Percentiles rank a stretch among this genome's conserved stretches.
phyloP scores from a whole-genome alignment of 2,329 filamentous ascomycete species.

The Exophiala phaeomuriformis region DNA sequence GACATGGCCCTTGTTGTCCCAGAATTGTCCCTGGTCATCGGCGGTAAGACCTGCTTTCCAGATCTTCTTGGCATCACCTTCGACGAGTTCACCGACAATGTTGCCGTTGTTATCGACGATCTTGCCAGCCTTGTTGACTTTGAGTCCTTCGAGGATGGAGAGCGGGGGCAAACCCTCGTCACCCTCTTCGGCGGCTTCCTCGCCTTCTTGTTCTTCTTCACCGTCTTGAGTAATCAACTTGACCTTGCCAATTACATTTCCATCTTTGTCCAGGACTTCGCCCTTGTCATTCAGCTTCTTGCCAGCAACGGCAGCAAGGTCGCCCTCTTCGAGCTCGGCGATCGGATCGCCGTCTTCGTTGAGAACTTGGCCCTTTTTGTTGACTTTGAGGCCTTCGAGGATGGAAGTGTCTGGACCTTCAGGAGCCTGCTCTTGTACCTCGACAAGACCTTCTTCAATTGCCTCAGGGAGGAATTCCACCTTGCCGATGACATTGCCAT shows the following conservation, averaged over 20 bases:
- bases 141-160: conserved; percentile 36
- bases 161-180: conserved; percentile 31
- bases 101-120: conserved; percentile 41
- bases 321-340: conserved; percentile 30
- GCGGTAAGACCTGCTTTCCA: conserved; percentile 34
- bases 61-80: conserved; percentile 59
- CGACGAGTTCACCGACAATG: conserved; percentile 50
- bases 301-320: conserved; percentile 29
- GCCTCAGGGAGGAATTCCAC: conserved; percentile 31
- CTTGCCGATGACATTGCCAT: conserved; percentile 43
- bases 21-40: conserved; percentile 57
- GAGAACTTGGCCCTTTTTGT: conserved; percentile 38
- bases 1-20: conserved; percentile 57
- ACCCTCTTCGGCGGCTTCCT: conserved; percentile 26
- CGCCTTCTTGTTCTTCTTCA: conserved; percentile 29
- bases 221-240: conserved; percentile 36
- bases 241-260: conserved; percentile 42
- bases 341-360: conserved; percentile 33
- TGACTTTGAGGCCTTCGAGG: conserved; percentile 36
- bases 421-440: conserved; percentile 23
- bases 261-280: conserved; percentile 43
- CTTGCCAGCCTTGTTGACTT: conserved; percentile 40
- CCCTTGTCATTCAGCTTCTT: conserved; percentile 35
- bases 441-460: conserved; percentile 29
- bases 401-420: conserved; percentile 27